Conservation (phyloP, 768 basidiomycete genomes). For the Hemileccinum impolitum region DNA sequence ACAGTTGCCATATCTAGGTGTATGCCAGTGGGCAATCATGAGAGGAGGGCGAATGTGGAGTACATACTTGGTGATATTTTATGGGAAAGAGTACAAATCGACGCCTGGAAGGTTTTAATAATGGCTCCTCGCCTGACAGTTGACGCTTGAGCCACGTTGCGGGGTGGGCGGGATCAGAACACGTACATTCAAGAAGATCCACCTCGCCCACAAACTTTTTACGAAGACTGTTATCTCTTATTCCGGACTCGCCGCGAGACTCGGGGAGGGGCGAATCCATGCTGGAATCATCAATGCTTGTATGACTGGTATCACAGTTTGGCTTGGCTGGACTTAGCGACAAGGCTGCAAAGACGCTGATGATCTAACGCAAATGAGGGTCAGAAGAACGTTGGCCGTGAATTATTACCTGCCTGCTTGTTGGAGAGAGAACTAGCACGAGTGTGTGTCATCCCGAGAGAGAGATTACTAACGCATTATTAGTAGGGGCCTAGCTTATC, state of each 20-base stretch:
- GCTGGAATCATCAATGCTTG: background rate
- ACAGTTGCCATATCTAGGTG: conserved; percentile 85
- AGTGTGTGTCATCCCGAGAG: background rate
- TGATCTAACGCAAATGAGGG: conserved; percentile 4
- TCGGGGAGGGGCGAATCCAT: background rate
- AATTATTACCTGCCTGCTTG: conserved; percentile 4
- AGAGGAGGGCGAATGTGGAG: background rate
- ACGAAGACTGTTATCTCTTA: background rate
- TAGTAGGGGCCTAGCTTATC: conserved; percentile 5
- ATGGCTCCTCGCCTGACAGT: conserved; percentile 55
- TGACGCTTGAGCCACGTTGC: background rate
- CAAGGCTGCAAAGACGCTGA: conserved; percentile 1
- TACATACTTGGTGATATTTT: conserved; percentile 77
- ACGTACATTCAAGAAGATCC: conserved; percentile 19
- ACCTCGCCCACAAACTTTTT: conserved; percentile 18
- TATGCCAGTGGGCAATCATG: conserved; percentile 1
- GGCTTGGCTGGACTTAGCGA: conserved; percentile 4
- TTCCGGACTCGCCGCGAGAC: background rate
- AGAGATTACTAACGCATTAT: no score
- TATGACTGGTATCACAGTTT: background rate
- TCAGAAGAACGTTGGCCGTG: no score
- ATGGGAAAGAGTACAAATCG: conserved; percentile 94
- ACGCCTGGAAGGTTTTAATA: conserved; percentile 68
- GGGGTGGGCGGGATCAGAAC: background rate
- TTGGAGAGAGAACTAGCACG: background rate